A percentile compares a stretch with the other conserved stretches of the same genome.
phyloP scores from a whole-genome alignment of 768 basidiomycete species.

The Mrakia blollopis region DNA sequence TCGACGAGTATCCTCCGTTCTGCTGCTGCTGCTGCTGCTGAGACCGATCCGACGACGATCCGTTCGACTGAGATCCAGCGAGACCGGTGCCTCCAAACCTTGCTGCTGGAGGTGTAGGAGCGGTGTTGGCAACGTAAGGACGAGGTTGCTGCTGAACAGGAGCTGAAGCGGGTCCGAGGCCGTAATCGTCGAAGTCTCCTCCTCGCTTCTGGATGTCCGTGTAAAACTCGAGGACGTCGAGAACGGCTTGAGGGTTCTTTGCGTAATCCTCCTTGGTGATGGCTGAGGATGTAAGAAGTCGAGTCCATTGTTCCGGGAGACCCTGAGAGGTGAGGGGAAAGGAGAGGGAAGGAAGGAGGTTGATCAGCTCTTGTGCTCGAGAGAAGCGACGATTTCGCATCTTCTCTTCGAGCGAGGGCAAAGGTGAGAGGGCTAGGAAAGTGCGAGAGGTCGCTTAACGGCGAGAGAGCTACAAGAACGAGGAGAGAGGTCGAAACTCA shows the following conservation, averaged over 20 bases:
- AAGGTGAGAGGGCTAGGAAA: too few species aligned
- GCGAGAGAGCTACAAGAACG: too few species aligned
- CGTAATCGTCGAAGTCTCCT: slow-evolving; percentile 61
- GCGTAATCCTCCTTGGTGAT: slow-evolving; percentile 98
- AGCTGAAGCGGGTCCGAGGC: slow-evolving; percentile 37
- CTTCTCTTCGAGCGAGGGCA: too few species aligned
- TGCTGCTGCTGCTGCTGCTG: slow-evolving; percentile 38
- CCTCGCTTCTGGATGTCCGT: slow-evolving; percentile 88
- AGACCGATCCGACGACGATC: slow-evolving; percentile 43
- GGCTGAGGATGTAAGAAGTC: slow-evolving; percentile 91
- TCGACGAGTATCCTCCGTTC: slow-evolving; percentile 13
- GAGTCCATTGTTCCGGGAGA: slow-evolving; percentile 95
- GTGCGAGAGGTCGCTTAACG: too few species aligned
- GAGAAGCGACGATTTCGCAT: too few species aligned
- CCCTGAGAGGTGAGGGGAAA: slow-evolving; percentile 39
- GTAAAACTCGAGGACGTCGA: slow-evolving; percentile 97
- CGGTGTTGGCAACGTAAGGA: not conserved
- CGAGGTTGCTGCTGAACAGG: slow-evolving; percentile 2
- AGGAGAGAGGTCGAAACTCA: too few species aligned
- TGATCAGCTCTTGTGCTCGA: too few species aligned
- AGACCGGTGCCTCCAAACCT: slow-evolving; percentile 89
- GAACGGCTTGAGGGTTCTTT: slow-evolving; percentile 91
- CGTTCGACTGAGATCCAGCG: slow-evolving; percentile 53
- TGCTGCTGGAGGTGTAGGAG: slow-evolving; percentile 51
- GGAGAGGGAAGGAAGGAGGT: too few species aligned